phyloP scores from a whole-genome alignment of 306 rosid genomes.

The Citrullus amarus region DNA sequence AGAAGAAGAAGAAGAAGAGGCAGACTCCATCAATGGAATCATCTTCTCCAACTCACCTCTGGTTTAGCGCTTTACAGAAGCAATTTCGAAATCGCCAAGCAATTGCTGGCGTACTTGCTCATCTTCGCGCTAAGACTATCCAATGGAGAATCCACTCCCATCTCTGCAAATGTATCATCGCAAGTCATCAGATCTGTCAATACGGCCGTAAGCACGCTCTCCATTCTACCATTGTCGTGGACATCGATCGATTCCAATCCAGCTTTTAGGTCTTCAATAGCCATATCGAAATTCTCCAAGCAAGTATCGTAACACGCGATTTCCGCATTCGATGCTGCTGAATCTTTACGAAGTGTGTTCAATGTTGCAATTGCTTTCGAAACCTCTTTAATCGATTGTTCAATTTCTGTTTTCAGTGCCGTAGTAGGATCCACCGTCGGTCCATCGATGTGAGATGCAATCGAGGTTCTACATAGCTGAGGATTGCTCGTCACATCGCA shows the following conservation, averaged over 20 bases:
- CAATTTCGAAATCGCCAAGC: slow-evolving; percentile 9
- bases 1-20: background rate
- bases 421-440: background rate
- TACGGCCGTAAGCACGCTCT: background rate
- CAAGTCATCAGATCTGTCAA: background rate
- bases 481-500: slow-evolving; percentile 8
- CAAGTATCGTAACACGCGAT: background rate
- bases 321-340: background rate
- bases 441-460: background rate
- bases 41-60: background rate
- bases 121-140: background rate
- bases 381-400: background rate
- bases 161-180: slow-evolving; percentile 2
- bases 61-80: background rate
- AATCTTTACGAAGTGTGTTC: background rate
- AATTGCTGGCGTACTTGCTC: background rate
- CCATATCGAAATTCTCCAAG: background rate
- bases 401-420: background rate
- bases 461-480: background rate
- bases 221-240: background rate
- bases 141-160: slow-evolving; percentile 5
- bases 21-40: background rate
- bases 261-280: background rate
- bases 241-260: background rate
- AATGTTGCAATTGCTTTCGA: background rate